Conservation (phyloP, 2,329 filamentous ascomycete species). For the Exophiala oligosperma region DNA sequence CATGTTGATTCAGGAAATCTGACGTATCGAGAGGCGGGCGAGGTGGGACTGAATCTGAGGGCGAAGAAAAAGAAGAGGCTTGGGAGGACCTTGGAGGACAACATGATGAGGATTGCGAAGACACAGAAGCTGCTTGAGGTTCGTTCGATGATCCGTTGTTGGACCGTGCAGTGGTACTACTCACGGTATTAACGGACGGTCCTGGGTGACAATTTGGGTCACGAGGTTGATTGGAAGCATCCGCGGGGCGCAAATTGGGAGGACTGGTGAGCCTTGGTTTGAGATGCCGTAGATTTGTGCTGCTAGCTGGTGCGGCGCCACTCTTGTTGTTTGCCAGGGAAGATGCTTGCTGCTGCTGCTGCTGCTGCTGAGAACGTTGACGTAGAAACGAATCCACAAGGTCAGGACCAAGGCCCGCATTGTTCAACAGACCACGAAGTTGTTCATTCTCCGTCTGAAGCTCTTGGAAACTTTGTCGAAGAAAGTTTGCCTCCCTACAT, state of each 20-base stretch:
- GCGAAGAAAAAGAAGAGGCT: too few relatives aligned
- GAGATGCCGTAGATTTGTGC: not conserved
- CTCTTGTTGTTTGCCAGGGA: not conserved
- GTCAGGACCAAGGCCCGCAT: constrained; percentile 19
- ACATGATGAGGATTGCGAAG: not conserved
- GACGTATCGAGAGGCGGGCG: too few relatives aligned
- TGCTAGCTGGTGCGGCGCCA: not conserved
- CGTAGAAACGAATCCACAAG: constrained; percentile 13
- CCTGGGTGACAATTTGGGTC: not conserved
- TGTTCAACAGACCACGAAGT: constrained; percentile 18
- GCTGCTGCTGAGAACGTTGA: not conserved
- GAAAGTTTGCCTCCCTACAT: constrained; percentile 23
- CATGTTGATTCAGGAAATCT: not conserved
- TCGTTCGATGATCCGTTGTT: not conserved
- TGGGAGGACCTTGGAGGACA: too few relatives aligned
- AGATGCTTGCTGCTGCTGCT: not conserved
- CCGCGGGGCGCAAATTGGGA: not conserved
- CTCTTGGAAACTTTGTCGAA: constrained; percentile 15
- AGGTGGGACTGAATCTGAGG: too few relatives aligned
- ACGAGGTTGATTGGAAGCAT: not conserved
- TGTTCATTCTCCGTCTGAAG: constrained; percentile 24
- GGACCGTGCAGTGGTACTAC: not conserved
- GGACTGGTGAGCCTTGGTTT: not conserved
- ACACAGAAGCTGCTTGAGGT: not conserved
- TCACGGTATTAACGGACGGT: not conserved